These are phyloP conservation scores for Mortierella sp. DNA, from an alignment of 371 early-diverging fungal genomes.

Conservation along the genomic window DNA sequence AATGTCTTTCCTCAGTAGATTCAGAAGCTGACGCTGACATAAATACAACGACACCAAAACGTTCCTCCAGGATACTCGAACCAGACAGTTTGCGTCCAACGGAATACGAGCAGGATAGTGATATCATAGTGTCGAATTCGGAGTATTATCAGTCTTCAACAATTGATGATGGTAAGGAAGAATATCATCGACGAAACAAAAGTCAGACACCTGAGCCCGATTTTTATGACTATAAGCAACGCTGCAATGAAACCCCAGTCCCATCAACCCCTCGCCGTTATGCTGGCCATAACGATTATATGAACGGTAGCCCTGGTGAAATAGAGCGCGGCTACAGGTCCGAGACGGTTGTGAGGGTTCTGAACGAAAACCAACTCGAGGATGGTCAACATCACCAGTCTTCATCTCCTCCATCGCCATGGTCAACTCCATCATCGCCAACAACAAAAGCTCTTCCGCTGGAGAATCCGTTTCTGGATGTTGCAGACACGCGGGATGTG, in stretches of 20 bases:
- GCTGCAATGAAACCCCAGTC: not conserved
- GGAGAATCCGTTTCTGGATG: conserved; percentile 1
- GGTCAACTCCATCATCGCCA: not conserved
- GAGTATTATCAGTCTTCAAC: not conserved
- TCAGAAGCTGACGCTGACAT: not conserved
- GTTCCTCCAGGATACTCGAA: not conserved
- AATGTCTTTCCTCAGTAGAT: not conserved
- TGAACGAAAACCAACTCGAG: not conserved
- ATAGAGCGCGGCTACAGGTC: conserved; percentile 17
- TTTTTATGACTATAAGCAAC: not conserved
- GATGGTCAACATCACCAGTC: not conserved
- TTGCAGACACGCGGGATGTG: not conserved
- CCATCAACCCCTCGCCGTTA: not conserved
- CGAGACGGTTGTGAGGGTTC: not conserved
- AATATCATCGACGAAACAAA: not conserved
- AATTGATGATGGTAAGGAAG: not conserved
- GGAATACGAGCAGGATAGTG: not conserved
- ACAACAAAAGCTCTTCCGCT: not conserved
- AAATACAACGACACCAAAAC: not conserved
- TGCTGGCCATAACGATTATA: not conserved
- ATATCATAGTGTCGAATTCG: not conserved
- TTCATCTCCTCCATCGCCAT: not conserved
- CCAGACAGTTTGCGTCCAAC: not conserved
- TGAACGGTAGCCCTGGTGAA: not conserved
- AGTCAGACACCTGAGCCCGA: not conserved